Evolutionary conservation across 2,329 filamentous ascomycete genomes (phyloP), one percentile per base, ranked within the genome.

Genomic region (Exophiala spinifera): DNA sequence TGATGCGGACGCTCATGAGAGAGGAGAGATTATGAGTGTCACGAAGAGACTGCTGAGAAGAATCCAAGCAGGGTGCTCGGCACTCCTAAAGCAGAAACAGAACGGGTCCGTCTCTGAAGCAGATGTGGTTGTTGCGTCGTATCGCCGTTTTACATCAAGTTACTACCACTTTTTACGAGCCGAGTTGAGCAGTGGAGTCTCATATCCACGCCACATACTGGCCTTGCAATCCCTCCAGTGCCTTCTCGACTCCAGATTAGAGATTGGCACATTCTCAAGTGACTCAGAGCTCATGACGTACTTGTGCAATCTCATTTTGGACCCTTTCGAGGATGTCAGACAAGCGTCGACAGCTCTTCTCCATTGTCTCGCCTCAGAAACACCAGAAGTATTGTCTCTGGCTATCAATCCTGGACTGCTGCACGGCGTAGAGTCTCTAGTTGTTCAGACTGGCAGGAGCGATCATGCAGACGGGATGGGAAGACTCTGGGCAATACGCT

Each of bases 391-490:
- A 40, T 36, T 58, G 25, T 28, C 36, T 28, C 23, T 42, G 20
- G 36, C 51, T 37, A 62, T 66, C 6, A 64, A 79, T 8, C 68
- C 85, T 23, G 3, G 70, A 73, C 14, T 80, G 85, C 51, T 74
- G 19, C n/a, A 50, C 7, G 76, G 76, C 50, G 44, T 59, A 11
- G 80, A 86, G 53, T 69, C 72, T 3, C 74, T 82, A 31, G 85
- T 89, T 54, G 78, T 84, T 19, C 76, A 74, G 21, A 95, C 90
- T 3, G 89, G 89, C 19, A 82, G 94, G 57, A 92, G 91, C 11
- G 91, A 97, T 67, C 89, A 96, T 68, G 91, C 91, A 1, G 92
- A 99, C 71, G 92, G 92, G 8, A 85, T 94, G 45, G 92, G 91
- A 31, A 49, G 57, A 28, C 55, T 60, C 33, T 53, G 21, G 48